Conservation (phyloP, 345 rosid species). For the Melaleuca quinquenervia region DNA sequence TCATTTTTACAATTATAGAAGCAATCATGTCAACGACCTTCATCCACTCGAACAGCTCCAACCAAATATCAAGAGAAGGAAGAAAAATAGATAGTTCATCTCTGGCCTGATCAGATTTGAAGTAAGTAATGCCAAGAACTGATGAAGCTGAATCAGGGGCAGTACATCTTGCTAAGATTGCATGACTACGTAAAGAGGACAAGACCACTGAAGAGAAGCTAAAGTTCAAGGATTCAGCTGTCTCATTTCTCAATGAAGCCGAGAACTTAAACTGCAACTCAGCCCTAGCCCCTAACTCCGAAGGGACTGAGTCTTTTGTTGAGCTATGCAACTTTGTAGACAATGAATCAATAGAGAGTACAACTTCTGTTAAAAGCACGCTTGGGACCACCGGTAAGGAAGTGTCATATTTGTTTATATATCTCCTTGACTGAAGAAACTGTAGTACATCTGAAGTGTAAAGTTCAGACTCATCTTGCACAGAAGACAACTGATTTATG, state of each 20-base stretch:
- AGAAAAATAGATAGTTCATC: constrained; percentile 38
- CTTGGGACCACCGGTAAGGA: constrained; percentile 21
- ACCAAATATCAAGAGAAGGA: constrained; percentile 73
- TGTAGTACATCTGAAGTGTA: constrained; percentile 47
- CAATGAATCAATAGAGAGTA: constrained; percentile 41
- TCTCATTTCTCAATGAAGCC: constrained; percentile 42
- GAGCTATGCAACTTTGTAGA: constrained; percentile 21
- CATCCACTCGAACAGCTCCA: constrained; percentile 49
- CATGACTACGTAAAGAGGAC: constrained; percentile 35
- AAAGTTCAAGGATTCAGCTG: constrained; percentile 26
- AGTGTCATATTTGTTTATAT: constrained; percentile 19
- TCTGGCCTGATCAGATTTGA: constrained; percentile 20
- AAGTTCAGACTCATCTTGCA: constrained; percentile 39
- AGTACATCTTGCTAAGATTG: constrained; percentile 48
- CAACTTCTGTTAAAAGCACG: constrained; percentile 25
- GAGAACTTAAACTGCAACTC: constrained; percentile 47
- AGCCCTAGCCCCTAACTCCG: constrained; percentile 47
- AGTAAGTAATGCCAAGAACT: constrained; percentile 35
- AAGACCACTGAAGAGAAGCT: constrained; percentile 39
- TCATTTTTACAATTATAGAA: constrained; percentile 25
- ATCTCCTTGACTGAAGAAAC: constrained; percentile 37
- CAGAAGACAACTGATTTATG: constrained; percentile 47
- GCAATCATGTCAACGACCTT: constrained; percentile 26
- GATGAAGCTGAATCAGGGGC: constrained; percentile 22
- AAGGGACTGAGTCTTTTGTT: constrained; percentile 18